phyloP scores from a whole-genome alignment of 139 green algal genomes.

The Chlamydomonas sp. region DNA sequence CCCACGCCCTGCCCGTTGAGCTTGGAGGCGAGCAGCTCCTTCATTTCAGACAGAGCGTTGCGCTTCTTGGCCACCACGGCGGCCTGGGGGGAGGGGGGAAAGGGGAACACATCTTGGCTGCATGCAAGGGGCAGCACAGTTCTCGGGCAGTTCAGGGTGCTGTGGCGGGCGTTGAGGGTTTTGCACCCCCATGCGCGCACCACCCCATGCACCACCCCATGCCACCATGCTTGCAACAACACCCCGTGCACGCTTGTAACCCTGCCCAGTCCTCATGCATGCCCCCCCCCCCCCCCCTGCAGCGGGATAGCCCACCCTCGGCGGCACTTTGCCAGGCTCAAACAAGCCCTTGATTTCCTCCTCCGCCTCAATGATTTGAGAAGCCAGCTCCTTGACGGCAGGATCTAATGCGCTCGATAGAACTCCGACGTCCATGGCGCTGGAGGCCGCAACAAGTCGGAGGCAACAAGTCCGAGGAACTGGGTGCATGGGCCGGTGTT shows the following conservation, averaged over 20 bases:
- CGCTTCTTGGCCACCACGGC: constrained; percentile 18
- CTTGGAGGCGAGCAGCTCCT: background rate
- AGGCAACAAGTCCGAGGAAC: too few species aligned
- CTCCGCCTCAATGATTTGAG: constrained; percentile 17
- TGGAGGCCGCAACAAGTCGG: too few species aligned
- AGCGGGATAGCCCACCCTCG: constrained; percentile 14
- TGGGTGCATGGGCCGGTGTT: too few species aligned
- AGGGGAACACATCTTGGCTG: background rate
- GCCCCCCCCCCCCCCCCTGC: too few species aligned
- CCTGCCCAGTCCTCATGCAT: too few species aligned
- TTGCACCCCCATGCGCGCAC: background rate
- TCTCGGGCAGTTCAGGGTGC: too few species aligned
- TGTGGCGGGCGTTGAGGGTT: too few species aligned
- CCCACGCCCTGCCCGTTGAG: background rate
- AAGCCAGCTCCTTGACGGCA: background rate
- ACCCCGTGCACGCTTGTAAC: too few species aligned
- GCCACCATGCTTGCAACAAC: background rate
- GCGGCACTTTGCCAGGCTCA: constrained; percentile 28
- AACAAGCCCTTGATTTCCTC: constrained; percentile 19
- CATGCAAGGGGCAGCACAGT: background rate
- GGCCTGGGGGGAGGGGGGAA: constrained; percentile 9
- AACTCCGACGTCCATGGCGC: too few species aligned
- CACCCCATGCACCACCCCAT: background rate
- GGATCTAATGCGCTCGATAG: too few species aligned
- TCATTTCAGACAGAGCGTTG: constrained; percentile 19